These are phyloP conservation scores for Bromus sterilis DNA, from an alignment of 176 grass and related monocot genomes.

Conservation along the genomic window DNA sequence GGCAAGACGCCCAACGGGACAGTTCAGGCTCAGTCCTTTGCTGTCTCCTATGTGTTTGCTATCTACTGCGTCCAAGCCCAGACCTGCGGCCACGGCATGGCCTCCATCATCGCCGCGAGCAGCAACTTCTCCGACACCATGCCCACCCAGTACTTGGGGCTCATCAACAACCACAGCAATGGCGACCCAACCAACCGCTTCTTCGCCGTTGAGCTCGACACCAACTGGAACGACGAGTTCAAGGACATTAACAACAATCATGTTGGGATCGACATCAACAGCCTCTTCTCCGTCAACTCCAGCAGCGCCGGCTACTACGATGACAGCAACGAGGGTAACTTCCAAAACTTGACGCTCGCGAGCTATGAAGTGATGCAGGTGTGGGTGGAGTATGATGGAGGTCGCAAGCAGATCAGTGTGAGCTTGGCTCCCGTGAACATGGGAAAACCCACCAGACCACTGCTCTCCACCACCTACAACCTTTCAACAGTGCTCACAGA, in stretches of 20 bases:
- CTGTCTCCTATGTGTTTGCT: conserved; percentile 16
- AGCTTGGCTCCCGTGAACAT: conserved; percentile 15
- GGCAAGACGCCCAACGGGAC: background rate
- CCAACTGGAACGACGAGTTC: background rate
- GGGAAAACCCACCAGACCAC: conserved; percentile 19
- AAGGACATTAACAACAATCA: conserved; percentile 28
- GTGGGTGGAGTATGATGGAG: conserved; percentile 28
- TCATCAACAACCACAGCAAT: conserved; percentile 1
- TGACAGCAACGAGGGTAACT: background rate
- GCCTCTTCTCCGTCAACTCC: background rate
- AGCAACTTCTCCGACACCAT: conserved; percentile 4
- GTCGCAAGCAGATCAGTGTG: background rate
- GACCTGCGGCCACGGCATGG: conserved; percentile 10
- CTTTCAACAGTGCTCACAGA: conserved; percentile 15
- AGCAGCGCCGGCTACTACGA: background rate
- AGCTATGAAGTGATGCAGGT: conserved; percentile 19
- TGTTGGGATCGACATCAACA: conserved; percentile 30
- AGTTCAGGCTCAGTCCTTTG: background rate
- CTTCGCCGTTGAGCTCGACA: conserved; percentile 27
- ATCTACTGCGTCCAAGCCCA: background rate
- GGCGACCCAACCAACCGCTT: conserved; percentile 13
- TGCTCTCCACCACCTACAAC: conserved; percentile 2
- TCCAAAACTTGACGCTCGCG: background rate
- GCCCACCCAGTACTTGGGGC: conserved; percentile 21
- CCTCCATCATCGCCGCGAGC: background rate